phyloP scores from a whole-genome alignment of 1,139 yeast genomes.

The Scheffersomyces stambukii region DNA sequence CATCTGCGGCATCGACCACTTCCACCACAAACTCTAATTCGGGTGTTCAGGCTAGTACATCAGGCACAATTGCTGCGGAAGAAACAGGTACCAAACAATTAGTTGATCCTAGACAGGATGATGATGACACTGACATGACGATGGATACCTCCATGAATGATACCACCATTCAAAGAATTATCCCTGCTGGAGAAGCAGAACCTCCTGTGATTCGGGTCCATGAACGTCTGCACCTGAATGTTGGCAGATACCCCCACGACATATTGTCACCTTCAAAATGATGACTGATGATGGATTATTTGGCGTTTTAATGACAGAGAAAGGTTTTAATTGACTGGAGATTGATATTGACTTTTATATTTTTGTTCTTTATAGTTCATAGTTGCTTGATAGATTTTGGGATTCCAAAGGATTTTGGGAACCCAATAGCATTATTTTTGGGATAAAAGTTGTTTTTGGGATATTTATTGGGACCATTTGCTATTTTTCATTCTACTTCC shows the following conservation, averaged over 20 bases:
- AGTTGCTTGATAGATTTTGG: too few species aligned
- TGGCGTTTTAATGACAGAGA: too few species aligned
- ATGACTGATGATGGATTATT: too few species aligned
- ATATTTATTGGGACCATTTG: too few species aligned
- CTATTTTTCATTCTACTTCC: too few species aligned
- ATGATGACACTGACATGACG: conserved; percentile 13
- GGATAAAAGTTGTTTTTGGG: too few species aligned
- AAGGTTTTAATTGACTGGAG: too few species aligned
- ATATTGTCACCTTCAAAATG: too few species aligned
- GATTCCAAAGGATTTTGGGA: too few species aligned
- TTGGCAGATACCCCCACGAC: conserved; percentile 18
- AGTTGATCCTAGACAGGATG: conserved; percentile 5
- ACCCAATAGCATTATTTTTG: too few species aligned
- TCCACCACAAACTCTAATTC: conserved; percentile 2
- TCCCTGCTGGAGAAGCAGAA: conserved; percentile 10
- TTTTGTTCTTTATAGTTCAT: too few species aligned
- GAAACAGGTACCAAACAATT: conserved; percentile 4
- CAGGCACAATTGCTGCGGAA: conserved; percentile 1
- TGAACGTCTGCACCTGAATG: conserved; percentile 13
- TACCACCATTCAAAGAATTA: conserved; percentile 5
- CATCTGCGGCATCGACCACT: conserved; percentile 2
- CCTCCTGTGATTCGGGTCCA: conserved; percentile 11
- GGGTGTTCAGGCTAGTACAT: neutral
- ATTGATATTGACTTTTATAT: too few species aligned
- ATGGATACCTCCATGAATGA: conserved; percentile 12